Base-by-base conservation (phyloP, 1,284 basidiomycete species). In the Puccinia triticina region DNA sequence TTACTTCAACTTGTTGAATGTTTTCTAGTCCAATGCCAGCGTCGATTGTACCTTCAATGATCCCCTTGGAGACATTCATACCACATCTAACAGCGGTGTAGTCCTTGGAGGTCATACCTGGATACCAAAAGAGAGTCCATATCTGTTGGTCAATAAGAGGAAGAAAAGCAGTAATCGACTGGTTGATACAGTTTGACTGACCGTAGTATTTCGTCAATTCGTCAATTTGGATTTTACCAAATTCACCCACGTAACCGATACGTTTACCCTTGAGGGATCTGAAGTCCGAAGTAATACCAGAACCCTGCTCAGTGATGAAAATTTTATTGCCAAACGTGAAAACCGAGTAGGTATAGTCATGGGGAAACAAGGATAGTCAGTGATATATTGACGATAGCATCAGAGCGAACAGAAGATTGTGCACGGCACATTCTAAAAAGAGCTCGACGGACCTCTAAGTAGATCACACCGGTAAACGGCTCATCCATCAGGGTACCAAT, bases 201-300 rank as follows among this genome's bases (percentile, higher is more conserved):
- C 85, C 84, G 79, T 85, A 85, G 64, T 84, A 83, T 67, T 84
- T 84, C 48, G 85, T 85, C 57, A 86, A 83, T 83, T 85, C 85
- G 80, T 86, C 84, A 85, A 88, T 84, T 84, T 90, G 86, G 86
- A 89, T 86, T 87, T 88, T 86, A 84, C 85, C 86, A 83, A 87
- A 87, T 81, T 89, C 83, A 84, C 88, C 85, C 84, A 89, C 85
- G 86, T 89, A 86, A 83, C 87, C 83, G 86, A 87, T 89, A 84
- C 85, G 87, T 84, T 88, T 88, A 69, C 87, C 87, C 11, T 85
- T 84, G 37, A 88, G 85, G 29, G 85, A 86, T 71, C 83, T 84
- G 77, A 88, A 88, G 84, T 87, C 86, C n/a, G 85, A 72, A 26
- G 85, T 85, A 84, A 88, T 85, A 50, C 86, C 87, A 16, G 85